Percentiles rank a stretch among this genome's conserved stretches.
Evolutionary conservation across 2,329 filamentous ascomycete species (phyloP).

Genomic region (Cladophialophora exuberans): DNA sequence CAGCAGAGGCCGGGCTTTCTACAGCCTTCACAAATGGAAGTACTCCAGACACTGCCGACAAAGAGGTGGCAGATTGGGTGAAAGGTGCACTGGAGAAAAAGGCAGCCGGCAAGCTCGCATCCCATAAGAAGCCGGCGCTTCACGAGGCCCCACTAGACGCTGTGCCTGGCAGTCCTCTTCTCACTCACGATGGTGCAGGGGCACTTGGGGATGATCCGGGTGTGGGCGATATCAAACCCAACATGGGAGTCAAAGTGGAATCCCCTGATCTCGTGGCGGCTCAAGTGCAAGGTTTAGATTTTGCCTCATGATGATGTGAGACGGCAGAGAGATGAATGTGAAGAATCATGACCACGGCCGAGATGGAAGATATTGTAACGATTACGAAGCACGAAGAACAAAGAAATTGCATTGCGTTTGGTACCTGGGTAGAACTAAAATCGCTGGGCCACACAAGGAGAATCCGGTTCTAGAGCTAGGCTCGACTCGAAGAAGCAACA

Average conservation of each 20-base stretch:
- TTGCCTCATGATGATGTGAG: slow-evolving; percentile 22
- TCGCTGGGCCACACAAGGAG: neutral
- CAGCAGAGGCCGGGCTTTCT: slow-evolving; percentile 41
- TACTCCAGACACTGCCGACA: slow-evolving; percentile 63
- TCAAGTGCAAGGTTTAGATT: slow-evolving; percentile 32
- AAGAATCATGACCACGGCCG: slow-evolving; percentile 8
- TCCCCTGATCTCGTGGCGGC: slow-evolving; percentile 29
- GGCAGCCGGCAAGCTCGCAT: slow-evolving; percentile 59
- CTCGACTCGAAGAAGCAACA: no score
- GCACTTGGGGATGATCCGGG: slow-evolving; percentile 1
- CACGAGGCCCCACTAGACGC: slow-evolving; percentile 84
- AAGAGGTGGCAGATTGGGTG: slow-evolving; percentile 88
- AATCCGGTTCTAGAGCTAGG: neutral
- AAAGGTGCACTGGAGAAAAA: slow-evolving; percentile 69
- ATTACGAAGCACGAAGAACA: slow-evolving; percentile 27
- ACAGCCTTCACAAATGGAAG: slow-evolving; percentile 36
- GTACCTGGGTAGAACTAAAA: slow-evolving; percentile 21
- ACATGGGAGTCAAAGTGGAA: slow-evolving; percentile 28
- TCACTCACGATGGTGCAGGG: slow-evolving; percentile 16
- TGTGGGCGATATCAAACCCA: slow-evolving; percentile 21
- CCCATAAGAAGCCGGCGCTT: slow-evolving; percentile 72
- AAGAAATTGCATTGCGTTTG: slow-evolving; percentile 13
- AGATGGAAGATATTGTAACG: slow-evolving; percentile 23
- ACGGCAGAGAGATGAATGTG: neutral
- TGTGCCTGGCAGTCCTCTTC: slow-evolving; percentile 49